A percentile compares a stretch with the other conserved stretches of the same genome.
Evolutionary conservation across 139 green algal genomes (phyloP).

Genomic region (Zygnema circumcarinatum): DNA sequence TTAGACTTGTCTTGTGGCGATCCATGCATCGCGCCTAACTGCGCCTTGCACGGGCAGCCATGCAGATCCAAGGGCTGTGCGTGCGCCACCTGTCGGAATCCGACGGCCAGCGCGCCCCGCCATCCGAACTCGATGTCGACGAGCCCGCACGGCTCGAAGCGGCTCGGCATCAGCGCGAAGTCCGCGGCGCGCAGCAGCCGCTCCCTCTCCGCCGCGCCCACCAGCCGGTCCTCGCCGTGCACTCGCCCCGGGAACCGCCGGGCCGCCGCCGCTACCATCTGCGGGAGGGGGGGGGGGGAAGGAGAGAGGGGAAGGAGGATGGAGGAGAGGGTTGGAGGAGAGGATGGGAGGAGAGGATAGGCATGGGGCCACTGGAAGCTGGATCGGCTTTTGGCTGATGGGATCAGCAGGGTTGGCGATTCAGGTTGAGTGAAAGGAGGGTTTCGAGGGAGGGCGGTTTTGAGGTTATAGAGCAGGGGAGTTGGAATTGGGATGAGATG

Average conservation of each 20-base stretch:
- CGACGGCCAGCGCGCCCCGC: neutral
- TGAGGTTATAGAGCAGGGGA: too few species aligned
- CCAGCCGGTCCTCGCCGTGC: neutral
- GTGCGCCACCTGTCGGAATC: constrained; percentile 21
- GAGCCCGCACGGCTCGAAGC: constrained; percentile 44
- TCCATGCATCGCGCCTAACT: too few species aligned
- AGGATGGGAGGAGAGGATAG: neutral
- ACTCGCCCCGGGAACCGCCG: constrained; percentile 7
- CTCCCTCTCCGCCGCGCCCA: neutral
- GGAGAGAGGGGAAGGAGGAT: neutral
- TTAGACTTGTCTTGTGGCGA: too few species aligned
- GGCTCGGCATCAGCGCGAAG: constrained; percentile 44
- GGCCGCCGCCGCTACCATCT: neutral
- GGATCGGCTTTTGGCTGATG: too few species aligned
- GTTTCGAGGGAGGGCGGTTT: too few species aligned
- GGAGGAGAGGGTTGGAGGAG: neutral
- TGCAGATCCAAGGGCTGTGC: too few species aligned
- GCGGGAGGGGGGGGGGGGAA: neutral
- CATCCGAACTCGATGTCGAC: constrained; percentile 37
- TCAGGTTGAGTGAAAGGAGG: too few species aligned
- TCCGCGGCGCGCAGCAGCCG: constrained; percentile 15
- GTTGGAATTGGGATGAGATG: too few species aligned
- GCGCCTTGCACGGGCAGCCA: too few species aligned
- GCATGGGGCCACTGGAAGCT: neutral
- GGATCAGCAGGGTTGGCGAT: too few species aligned